phyloP scores from a whole-genome alignment of 306 rosid species.

The Sechiopsis laciniata region DNA sequence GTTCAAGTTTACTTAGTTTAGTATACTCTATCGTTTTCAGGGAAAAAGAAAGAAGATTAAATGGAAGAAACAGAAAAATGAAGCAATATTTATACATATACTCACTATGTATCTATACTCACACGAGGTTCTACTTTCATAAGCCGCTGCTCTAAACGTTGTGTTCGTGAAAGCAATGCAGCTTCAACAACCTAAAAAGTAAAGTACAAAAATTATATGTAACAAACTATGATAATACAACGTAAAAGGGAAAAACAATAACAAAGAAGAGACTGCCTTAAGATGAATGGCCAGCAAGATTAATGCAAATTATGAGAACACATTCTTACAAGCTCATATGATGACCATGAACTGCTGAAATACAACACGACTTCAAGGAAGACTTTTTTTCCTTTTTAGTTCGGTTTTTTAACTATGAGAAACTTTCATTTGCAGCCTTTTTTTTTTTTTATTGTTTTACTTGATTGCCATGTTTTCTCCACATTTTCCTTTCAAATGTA shows the following conservation, averaged over 20 bases:
- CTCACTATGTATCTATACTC: constrained; percentile 83
- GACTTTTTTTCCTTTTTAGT: not conserved
- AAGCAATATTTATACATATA: constrained; percentile 25
- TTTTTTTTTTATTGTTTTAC: not conserved
- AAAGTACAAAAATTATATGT: not conserved
- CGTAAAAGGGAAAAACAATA: not conserved
- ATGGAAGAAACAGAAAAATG: constrained; percentile 10
- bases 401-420: not conserved
- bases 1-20: not conserved
- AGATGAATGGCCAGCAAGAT: not conserved
- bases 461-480: not conserved
- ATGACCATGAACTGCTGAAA: constrained; percentile 4
- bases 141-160: constrained; percentile 65
- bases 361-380: not conserved
- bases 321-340: not conserved
- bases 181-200: constrained; percentile 88
- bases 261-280: not conserved
- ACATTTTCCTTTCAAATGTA: not conserved
- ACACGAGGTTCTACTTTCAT: constrained; percentile 93
- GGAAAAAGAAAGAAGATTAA: not conserved
- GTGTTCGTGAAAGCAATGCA: constrained; percentile 86
- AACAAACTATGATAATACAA: not conserved
- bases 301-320: not conserved
- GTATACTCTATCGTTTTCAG: not conserved
- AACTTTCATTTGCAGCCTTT: not conserved